Conservation (phyloP, 1,139 yeast species). For the Yamadazyma blattariae region DNA sequence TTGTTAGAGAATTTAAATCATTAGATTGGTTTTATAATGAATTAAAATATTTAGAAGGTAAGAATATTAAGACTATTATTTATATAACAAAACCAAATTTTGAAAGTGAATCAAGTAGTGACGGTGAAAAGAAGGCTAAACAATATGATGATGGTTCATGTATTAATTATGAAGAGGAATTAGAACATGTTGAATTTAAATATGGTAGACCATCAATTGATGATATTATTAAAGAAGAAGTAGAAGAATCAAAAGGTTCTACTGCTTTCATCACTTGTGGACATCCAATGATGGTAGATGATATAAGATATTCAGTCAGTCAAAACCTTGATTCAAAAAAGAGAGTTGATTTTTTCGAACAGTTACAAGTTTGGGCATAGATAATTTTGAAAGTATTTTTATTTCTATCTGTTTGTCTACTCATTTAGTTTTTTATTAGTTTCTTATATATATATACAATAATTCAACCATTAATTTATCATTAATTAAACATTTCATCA, state of each 20-base stretch:
- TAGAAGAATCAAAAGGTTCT: constrained; percentile 36
- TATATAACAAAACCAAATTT: constrained; percentile 43
- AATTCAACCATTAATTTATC: too few relatives aligned
- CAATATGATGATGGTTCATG: background rate
- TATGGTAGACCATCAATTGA: constrained; percentile 46
- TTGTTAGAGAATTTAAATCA: constrained; percentile 41
- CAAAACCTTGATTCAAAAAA: constrained; percentile 22
- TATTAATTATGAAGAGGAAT: constrained; percentile 12
- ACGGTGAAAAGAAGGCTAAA: background rate
- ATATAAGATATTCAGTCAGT: constrained; percentile 32
- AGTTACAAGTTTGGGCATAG: constrained; percentile 35
- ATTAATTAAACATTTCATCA: constrained; percentile 47
- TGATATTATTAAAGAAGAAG: constrained; percentile 31
- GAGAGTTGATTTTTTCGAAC: constrained; percentile 37
- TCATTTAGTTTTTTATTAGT: too few relatives aligned
- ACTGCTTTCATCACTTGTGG: constrained; percentile 49
- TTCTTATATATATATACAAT: background rate
- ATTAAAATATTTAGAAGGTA: constrained; percentile 29
- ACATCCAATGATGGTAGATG: constrained; percentile 51
- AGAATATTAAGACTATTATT: constrained; percentile 32
- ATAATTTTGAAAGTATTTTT: background rate
- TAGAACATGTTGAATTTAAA: constrained; percentile 33
- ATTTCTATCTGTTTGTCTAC: background rate
- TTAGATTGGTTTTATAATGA: constrained; percentile 55
- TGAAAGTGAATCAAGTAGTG: constrained; percentile 7